These are phyloP conservation scores for Leptosphaerulina australis DNA, from an alignment of 2,329 filamentous ascomycete species.

Conservation along the genomic window DNA sequence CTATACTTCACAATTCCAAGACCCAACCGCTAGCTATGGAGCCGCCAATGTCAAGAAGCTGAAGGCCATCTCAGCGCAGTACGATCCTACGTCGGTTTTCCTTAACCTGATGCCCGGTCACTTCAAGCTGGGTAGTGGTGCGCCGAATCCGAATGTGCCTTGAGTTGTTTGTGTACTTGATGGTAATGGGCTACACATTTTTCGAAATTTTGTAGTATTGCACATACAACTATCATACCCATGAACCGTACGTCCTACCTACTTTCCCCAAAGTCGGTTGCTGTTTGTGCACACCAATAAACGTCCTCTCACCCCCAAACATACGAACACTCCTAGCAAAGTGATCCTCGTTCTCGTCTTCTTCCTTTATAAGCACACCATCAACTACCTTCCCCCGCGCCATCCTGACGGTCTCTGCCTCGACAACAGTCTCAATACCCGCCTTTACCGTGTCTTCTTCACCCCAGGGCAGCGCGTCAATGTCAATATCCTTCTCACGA, in stretches of 20 bases:
- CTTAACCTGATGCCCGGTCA: constrained; percentile 51
- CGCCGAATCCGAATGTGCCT: background rate
- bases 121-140: constrained; percentile 49
- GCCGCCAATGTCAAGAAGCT: constrained; percentile 44
- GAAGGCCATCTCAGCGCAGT: constrained; percentile 44
- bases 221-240: background rate
- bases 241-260: constrained; percentile 5
- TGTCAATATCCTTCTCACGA: constrained; percentile 75
- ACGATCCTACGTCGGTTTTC: constrained; percentile 52
- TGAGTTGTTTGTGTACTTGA: background rate
- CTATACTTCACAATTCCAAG: constrained; percentile 54
- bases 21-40: constrained; percentile 53
- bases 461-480: constrained; percentile 85
- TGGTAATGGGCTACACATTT: background rate
- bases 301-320: constrained; percentile 43
- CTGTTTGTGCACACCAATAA: constrained; percentile 41
- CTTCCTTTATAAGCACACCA: constrained; percentile 50
- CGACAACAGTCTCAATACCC: constrained; percentile 81
- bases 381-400: constrained; percentile 50
- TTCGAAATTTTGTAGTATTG: background rate
- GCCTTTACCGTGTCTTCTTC: constrained; percentile 70
- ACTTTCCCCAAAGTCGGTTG: constrained; percentile 6
- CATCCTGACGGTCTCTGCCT: constrained; percentile 69
- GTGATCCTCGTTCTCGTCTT: constrained; percentile 44
- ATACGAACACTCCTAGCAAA: constrained; percentile 42